Percentiles rank a stretch among this genome's conserved stretches.
Evolutionary conservation across 2,329 filamentous ascomycete genomes (phyloP).

Genomic region (Stagonosporopsis rhizophila): DNA sequence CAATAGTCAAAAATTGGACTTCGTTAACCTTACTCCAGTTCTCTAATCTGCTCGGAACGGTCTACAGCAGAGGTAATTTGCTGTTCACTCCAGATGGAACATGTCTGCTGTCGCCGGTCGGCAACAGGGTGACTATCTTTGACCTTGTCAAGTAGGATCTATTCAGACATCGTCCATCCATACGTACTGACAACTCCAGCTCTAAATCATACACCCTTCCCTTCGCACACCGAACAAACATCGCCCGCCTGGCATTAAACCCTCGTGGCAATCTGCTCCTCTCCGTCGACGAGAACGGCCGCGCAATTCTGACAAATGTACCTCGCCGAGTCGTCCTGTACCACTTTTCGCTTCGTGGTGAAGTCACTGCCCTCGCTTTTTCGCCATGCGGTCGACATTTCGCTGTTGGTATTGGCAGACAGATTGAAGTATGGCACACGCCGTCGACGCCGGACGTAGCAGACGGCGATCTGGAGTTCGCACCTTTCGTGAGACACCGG

Average conservation of each 20-base stretch:
- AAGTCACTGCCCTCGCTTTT: slow-evolving; percentile 84
- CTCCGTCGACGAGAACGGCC: slow-evolving; percentile 91
- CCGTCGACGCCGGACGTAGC: slow-evolving; percentile 86
- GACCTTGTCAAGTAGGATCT: slow-evolving; percentile 87
- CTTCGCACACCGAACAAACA: slow-evolving; percentile 94
- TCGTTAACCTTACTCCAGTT: slow-evolving; percentile 70
- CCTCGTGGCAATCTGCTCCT: slow-evolving; percentile 91
- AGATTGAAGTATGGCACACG: slow-evolving; percentile 95
- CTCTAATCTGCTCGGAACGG: slow-evolving; percentile 96
- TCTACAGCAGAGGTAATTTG: slow-evolving; percentile 97
- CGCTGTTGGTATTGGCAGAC: slow-evolving; percentile 83
- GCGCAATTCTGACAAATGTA: slow-evolving; percentile 91
- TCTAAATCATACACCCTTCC: slow-evolving; percentile 88
- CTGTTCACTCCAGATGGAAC: slow-evolving; percentile 96
- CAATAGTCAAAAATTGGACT: neutral
- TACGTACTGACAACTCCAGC: slow-evolving; percentile 53
- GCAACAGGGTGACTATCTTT: slow-evolving; percentile 94
- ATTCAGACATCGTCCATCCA: neutral
- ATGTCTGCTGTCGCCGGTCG: slow-evolving; percentile 93
- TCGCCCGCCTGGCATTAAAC: slow-evolving; percentile 84
- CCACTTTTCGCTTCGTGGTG: slow-evolving; percentile 91
- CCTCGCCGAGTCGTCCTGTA: slow-evolving; percentile 85
- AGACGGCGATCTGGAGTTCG: slow-evolving; percentile 88
- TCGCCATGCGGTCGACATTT: slow-evolving; percentile 92
- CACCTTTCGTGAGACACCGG: slow-evolving; percentile 88